Conservation (phyloP, 179 eudicot genomes). For the Beta macrorhiza region DNA sequence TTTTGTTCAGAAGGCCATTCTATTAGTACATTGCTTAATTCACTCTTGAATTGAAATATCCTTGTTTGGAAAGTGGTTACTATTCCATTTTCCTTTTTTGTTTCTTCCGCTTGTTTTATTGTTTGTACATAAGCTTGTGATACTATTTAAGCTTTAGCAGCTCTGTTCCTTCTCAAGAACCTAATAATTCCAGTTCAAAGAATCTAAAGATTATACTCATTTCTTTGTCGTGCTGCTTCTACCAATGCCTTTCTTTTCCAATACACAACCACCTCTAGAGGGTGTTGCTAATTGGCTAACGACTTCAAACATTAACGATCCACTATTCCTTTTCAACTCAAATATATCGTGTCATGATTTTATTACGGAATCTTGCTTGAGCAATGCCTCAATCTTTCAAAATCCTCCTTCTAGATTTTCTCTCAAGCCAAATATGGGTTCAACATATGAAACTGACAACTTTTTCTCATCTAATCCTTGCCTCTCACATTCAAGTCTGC, state of each 20-base stretch:
- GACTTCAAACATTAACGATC: neutral
- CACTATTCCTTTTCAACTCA: neutral
- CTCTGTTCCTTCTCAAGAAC: neutral
- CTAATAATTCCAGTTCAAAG: neutral
- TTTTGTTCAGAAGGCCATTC: conserved; percentile 3
- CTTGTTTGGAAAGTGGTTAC: neutral
- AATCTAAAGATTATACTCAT: neutral
- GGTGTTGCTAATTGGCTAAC: neutral
- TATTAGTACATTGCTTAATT: neutral
- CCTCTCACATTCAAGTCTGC: neutral
- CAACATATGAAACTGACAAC: neutral
- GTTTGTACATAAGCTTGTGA: neutral
- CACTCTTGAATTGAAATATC: too few species aligned
- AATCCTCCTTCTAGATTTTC: neutral
- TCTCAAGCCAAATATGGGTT: neutral
- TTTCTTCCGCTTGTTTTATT: neutral
- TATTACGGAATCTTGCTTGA: conserved; percentile 5
- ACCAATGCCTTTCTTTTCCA: neutral
- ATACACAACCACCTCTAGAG: conserved; percentile 4
- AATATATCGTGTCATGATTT: neutral
- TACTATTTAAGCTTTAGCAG: neutral
- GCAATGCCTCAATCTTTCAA: neutral
- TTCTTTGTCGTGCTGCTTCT: neutral
- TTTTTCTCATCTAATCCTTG: neutral
- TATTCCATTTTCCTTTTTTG: neutral